Evolutionary conservation across 73 alveolate species (phyloP).

Genomic region (Tetrahymena borealis): DNA sequence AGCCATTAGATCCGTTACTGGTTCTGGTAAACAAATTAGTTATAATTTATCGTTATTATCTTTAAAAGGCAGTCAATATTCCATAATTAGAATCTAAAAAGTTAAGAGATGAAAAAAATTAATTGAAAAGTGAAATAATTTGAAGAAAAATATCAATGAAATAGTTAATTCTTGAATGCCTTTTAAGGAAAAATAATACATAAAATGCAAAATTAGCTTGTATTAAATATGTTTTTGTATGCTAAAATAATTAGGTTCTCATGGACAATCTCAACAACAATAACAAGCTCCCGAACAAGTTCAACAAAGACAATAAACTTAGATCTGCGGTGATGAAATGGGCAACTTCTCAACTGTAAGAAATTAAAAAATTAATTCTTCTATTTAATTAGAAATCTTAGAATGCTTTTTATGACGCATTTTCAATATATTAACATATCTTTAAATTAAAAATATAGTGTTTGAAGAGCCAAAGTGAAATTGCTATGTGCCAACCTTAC

Average conservation of each 20-base stretch:
- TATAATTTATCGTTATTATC: background rate
- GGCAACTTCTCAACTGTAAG: constrained; percentile 22
- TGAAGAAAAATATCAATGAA: background rate
- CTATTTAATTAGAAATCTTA: background rate
- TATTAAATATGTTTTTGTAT: background rate
- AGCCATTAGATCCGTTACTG: constrained; percentile 54
- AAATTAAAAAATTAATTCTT: background rate
- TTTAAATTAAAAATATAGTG: constrained; percentile 25
- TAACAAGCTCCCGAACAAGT: constrained; percentile 1
- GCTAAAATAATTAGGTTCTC: background rate
- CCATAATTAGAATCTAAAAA: background rate
- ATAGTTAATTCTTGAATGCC: background rate
- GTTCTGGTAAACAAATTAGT: constrained; percentile 31
- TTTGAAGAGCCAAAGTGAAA: constrained; percentile 37
- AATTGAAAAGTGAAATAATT: background rate
- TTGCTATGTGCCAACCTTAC: constrained; percentile 50
- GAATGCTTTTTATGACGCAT: background rate
- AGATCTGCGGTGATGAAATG: constrained; percentile 22
- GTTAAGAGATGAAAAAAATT: background rate
- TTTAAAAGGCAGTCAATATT: background rate
- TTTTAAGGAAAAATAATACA: background rate
- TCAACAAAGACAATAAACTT: constrained; percentile 3
- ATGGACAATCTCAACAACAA: background rate
- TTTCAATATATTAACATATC: constrained; percentile 9
- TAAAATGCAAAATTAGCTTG: background rate